Conservation (phyloP, 306 rosid species). For the Quercus gilva region DNA sequence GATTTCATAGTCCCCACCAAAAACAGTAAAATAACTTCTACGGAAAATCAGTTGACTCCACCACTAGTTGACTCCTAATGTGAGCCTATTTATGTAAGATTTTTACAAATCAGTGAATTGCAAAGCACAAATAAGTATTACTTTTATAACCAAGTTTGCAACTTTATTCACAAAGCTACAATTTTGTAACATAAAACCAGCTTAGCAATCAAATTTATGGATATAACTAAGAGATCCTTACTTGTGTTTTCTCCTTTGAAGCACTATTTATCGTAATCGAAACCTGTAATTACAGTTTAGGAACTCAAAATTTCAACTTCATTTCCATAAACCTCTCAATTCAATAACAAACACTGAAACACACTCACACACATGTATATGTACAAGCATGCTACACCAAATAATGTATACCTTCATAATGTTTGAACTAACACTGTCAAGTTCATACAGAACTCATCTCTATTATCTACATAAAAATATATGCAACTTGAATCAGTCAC, state of each 20-base stretch:
- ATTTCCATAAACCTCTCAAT: conserved; percentile 1
- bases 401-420: too few species aligned
- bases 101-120: conserved; percentile 10
- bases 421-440: too few species aligned
- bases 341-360: background rate
- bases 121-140: background rate
- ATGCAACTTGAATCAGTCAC: too few species aligned
- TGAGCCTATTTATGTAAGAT: conserved; percentile 55
- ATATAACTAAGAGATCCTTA: conserved; percentile 3
- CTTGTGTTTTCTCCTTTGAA: conserved; percentile 81
- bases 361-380: background rate
- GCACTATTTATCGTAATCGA: conserved; percentile 68
- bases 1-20: too few species aligned
- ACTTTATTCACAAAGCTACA: background rate
- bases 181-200: background rate
- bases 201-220: background rate
- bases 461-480: too few species aligned
- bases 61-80: too few species aligned
- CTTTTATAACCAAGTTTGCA: too few species aligned
- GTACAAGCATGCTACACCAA: too few species aligned
- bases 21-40: too few species aligned
- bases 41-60: too few species aligned
- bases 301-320: background rate
- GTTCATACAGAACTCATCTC: too few species aligned
- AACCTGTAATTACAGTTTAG: conserved; percentile 46